Evolutionary conservation across 2,329 filamentous ascomycete species (phyloP), one percentile per base, ranked within the genome.

Genomic region (Stachybotrys chartarum): DNA sequence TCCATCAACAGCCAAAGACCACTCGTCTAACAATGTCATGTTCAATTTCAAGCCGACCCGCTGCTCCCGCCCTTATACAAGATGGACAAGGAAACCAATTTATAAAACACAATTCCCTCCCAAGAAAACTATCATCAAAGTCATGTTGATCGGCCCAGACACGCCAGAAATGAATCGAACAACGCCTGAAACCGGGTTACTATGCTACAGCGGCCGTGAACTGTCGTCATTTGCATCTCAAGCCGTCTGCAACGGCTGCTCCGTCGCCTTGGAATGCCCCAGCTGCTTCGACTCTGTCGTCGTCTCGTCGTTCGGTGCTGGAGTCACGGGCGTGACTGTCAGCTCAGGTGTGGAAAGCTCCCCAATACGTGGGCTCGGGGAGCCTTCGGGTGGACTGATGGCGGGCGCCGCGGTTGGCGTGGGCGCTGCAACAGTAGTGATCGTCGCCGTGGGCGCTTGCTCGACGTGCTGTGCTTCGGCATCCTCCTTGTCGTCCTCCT

Each of bases 281-380:
- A 79, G 67, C 55, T 73, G 73, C 66, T 81, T 81, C 5, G 68
- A 67, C 24, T 24, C 24, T 50, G 75, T 72, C 3, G 69, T 59
- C 7, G 60, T 62, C 1, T 66, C 69, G 3, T 72, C 70, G 1
- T 58, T 56, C 0, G 70, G 64, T 1, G 68, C 69, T 3, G 79
- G 78, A 1, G 79, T 81, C 16, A 75, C 78, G 0, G 78, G 77
- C 0, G 78, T 81, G n/a, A 82, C 61, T 46, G 72, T 74, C 0
- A 81, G 61, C 45, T 76, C 68, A 0, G 78, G 78, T 0, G 75
- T 65, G n/a, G 65, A 50, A 6, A 66, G 53, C 24, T 53, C 56
- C 16, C 57, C 63, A 1, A 55, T 57, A n/a, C 24, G 30, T 17
- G 39, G 0, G 55, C 56, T 2, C 53, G 55, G 56, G 44, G 47